A percentile compares a stretch with the other conserved stretches of the same genome.
Evolutionary conservation across 768 basidiomycete genomes (phyloP).

Genomic region (Tricholomella constricta): DNA sequence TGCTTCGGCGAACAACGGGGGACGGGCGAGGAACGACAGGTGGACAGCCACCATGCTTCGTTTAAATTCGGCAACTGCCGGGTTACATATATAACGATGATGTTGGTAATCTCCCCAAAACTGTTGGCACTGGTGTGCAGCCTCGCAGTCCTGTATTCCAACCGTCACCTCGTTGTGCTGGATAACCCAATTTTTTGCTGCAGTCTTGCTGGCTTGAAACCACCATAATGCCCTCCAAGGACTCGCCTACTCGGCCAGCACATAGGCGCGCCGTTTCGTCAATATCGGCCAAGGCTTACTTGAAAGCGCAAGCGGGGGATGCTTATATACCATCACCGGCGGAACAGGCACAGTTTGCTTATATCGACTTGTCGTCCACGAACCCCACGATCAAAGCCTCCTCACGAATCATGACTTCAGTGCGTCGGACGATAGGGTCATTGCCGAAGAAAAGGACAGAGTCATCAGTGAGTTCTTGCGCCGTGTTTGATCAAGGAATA

Average conservation of each 20-base stretch:
- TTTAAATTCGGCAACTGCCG: constrained; percentile 4
- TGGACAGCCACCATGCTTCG: constrained; percentile 6
- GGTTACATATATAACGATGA: neutral
- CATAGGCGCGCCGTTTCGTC: constrained; percentile 16
- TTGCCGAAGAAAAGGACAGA: constrained; percentile 23
- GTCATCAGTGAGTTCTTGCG: constrained; percentile 11
- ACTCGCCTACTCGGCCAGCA: constrained; percentile 14
- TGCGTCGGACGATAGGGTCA: constrained; percentile 22
- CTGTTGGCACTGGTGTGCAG: neutral
- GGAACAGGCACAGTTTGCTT: constrained; percentile 2
- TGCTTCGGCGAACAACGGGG: neutral
- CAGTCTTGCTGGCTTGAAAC: neutral
- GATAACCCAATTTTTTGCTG: neutral
- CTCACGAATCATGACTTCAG: constrained; percentile 25
- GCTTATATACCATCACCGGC: neutral
- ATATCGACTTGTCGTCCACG: constrained; percentile 9
- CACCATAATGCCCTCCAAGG: constrained; percentile 15
- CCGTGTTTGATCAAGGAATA: neutral
- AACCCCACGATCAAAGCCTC: constrained; percentile 19
- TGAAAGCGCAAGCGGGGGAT: constrained; percentile 2
- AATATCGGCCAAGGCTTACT: constrained; percentile 9
- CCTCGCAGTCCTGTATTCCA: constrained; percentile 9
- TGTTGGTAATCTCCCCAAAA: constrained; percentile 6
- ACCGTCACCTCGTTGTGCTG: neutral
- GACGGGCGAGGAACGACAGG: neutral